Conservation (phyloP, 495 filamentous ascomycete genomes). For the Neurospora hispaniola region DNA sequence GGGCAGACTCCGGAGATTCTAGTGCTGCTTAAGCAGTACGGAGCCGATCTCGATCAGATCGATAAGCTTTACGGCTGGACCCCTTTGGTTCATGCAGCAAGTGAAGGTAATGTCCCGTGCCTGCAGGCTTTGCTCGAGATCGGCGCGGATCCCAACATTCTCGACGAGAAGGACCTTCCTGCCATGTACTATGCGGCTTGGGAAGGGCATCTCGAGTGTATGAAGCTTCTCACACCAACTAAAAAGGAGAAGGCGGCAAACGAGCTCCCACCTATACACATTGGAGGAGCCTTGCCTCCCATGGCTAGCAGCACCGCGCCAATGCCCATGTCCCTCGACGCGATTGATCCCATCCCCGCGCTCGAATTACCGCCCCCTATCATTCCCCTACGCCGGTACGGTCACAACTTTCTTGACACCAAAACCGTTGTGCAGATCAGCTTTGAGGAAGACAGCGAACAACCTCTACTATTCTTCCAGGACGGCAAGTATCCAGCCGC, state of each 20-base stretch:
- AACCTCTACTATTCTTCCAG: slow-evolving; percentile 80
- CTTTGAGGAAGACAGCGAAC: slow-evolving; percentile 62
- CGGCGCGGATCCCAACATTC: slow-evolving; percentile 60
- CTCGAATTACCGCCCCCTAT: slow-evolving; percentile 93
- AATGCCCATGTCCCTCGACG: slow-evolving; percentile 57
- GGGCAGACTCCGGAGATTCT: slow-evolving; percentile 70
- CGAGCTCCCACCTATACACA: slow-evolving; percentile 18
- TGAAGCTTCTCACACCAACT: slow-evolving; percentile 66
- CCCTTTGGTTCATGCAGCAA: slow-evolving; percentile 88
- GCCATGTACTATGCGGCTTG: slow-evolving; percentile 98
- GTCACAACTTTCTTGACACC: slow-evolving; percentile 95
- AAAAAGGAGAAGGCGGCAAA: slow-evolving; percentile 24
- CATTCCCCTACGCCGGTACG: slow-evolving; percentile 86
- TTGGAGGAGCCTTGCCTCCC: slow-evolving; percentile 21
- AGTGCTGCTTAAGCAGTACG: slow-evolving; percentile 68
- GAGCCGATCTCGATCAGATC: slow-evolving; percentile 82
- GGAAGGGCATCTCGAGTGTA: slow-evolving; percentile 94
- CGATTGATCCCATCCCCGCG: slow-evolving; percentile 71
- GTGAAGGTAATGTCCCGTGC: slow-evolving; percentile 87
- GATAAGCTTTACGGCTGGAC: slow-evolving; percentile 98
- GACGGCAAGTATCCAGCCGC: slow-evolving; percentile 92
- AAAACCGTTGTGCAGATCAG: slow-evolving; percentile 88
- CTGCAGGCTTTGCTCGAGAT: slow-evolving; percentile 65
- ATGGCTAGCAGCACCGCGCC: slow-evolving; percentile 40
- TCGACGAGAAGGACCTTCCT: slow-evolving; percentile 85